Base-by-base conservation (phyloP, 768 basidiomycete species). In the Megacollybia marginata region DNA sequence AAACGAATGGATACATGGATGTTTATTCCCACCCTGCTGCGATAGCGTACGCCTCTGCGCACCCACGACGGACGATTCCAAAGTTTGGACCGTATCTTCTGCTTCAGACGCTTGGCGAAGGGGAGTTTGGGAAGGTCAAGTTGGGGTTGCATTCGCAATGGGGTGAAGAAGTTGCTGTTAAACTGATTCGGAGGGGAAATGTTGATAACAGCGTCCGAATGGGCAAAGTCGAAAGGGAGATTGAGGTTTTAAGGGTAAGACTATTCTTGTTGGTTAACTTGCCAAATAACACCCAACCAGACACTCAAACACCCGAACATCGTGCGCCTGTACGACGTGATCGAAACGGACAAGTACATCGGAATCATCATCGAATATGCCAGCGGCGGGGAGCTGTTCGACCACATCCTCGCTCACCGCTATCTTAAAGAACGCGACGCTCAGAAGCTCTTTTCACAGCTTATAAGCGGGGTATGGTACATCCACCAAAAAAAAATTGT, bases 401-500 rank as follows among this genome's bases (percentile, higher is more conserved):
- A 99, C 69, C 92, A 97, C 67, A 99, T 99, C 63, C 82, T 98
- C 47, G 95, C 95, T 16, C 96, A 97, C 64, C 88, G 92, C 38
- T 96, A 95, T 66, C 83, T 99, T 58, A 85, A 88, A 56, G 96
- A 98, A 66, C 81, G 81, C 55, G 93, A 97, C 61, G 96, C 96
- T 1, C 83, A 89, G 55, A 93, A 88, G 64, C 85, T 99, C 36
- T 99, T 99, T 64, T 91, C 92, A 15, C 96, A 99, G 68, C 88
- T 99, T 65, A 86, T 99, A 59, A 96, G 93, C 19, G 96, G 95
- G 53, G 96, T 99, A 32, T 92, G 91, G 84, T 99, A 99, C 70
- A 92, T 97, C 50, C 96, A 98, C 70, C 84, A 92, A 68, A 97
- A 97, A 78, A 94, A 96, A 73, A 97, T 99, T 54, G 95, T 98